These are phyloP conservation scores for Boeremia exigua DNA, from an alignment of 2,329 filamentous ascomycete species.

Conservation along the genomic window DNA sequence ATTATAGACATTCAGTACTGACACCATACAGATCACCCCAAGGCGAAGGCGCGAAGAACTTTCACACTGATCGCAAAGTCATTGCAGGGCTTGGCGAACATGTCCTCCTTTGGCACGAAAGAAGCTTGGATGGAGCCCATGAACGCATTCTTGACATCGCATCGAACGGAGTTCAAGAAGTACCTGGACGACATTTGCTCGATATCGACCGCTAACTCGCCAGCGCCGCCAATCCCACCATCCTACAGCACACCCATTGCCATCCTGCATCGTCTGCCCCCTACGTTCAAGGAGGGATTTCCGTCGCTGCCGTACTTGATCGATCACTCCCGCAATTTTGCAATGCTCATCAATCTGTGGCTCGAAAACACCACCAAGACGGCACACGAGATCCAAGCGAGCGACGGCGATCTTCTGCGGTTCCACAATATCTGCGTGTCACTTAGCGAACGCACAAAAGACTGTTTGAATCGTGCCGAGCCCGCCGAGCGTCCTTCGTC, in stretches of 20 bases:
- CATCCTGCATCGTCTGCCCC: conserved; percentile 81
- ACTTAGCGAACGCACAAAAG: conserved; percentile 56
- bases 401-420: conserved; percentile 54
- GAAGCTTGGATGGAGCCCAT: conserved; percentile 99
- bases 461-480: conserved; percentile 59
- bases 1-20: neutral
- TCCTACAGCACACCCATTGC: conserved; percentile 93
- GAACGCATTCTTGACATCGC: conserved; percentile 81
- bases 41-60: conserved; percentile 81
- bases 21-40: conserved; percentile 72
- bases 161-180: conserved; percentile 80
- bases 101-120: conserved; percentile 90
- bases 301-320: conserved; percentile 92
- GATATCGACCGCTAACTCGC: conserved; percentile 70
- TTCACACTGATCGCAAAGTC: conserved; percentile 92
- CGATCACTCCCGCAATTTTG: conserved; percentile 84
- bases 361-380: conserved; percentile 59
- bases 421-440: conserved; percentile 59
- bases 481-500: conserved; percentile 59
- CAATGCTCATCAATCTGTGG: conserved; percentile 83
- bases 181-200: conserved; percentile 88
- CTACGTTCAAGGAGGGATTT: conserved; percentile 86
- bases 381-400: conserved; percentile 46
- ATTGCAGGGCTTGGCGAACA: conserved; percentile 86
- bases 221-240: conserved; percentile 71